Base-by-base conservation (phyloP, 2,329 filamentous ascomycete genomes). In the Penicillium italicum region DNA sequence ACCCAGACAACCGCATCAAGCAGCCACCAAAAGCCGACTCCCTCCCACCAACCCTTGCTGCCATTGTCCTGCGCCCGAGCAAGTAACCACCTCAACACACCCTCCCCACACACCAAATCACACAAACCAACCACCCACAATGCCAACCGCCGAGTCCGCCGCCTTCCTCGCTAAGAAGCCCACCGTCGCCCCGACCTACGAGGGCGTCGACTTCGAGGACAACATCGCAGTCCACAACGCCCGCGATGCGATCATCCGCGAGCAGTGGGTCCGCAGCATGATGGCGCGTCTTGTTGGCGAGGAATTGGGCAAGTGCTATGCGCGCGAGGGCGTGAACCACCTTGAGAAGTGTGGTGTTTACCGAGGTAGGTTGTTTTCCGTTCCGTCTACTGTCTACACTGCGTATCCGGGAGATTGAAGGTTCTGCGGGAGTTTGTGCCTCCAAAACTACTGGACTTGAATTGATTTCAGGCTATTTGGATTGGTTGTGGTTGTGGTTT, bases 251-350 rank as follows among this genome's bases (percentile, higher is more conserved):
- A 82, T 87, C 44, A 82, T 87, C 62, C 79, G 84, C 53, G 85
- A 87, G 73, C 85, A 87, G 68, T 87, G 85, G 85, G 83, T 87
- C 53, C 82, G 80, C 75, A 82, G 80, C 70, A 87, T 87, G 85
- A 87, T 87, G 85, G 81, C 83, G 53, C 75, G 85, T 59, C 72
- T 87, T 56, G 84, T 87, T 47, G 75, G 84, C 42, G 83, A 87
- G 70, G 85, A 87, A 75, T 77, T 87, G 80, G 82, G 82, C 63
- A 86, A 85, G 76, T 87, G 85, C 75, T 87, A 87, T 74, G 75
- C 78, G 62, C 75, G 80, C 56, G 84, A 87, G 74, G 85, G 85
- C 9, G 83, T 86, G 51, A 87, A 87, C 68, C 85, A 87, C 72
- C 71, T 87, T 66, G 84, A 87, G 79, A 87, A 86, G 74, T 87